phyloP scores from a whole-genome alignment of 768 basidiomycete genomes.

The Russula earlei region DNA sequence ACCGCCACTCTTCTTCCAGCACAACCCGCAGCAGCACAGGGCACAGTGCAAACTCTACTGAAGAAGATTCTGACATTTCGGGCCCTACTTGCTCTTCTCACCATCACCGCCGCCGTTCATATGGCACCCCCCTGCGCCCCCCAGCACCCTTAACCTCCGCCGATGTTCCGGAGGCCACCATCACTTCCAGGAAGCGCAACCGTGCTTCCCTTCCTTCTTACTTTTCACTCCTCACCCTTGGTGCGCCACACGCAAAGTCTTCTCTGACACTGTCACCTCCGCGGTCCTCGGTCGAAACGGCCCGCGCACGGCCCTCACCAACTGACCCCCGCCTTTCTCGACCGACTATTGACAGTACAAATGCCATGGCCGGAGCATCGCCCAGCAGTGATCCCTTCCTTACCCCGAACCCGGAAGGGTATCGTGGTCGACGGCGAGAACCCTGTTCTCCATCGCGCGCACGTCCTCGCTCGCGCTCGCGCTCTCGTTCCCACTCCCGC shows the following conservation, averaged over 20 bases:
- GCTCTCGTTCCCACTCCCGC: constrained; percentile 5
- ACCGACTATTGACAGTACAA: constrained; percentile 8
- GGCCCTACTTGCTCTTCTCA: constrained; percentile 7
- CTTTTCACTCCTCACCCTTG: constrained; percentile 21
- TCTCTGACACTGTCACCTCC: constrained; percentile 14
- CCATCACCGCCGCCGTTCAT: constrained; percentile 9
- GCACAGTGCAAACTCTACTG: constrained; percentile 9
- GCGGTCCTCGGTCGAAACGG: constrained; percentile 16
- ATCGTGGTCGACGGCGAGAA: constrained; percentile 14
- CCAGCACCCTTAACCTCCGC: not conserved
- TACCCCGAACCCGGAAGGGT: not conserved
- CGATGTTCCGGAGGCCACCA: constrained; percentile 5
- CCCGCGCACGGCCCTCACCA: constrained; percentile 12
- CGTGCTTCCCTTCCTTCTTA: constrained; percentile 22
- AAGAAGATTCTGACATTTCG: constrained; percentile 9
- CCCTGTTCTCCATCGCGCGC: constrained; percentile 2
- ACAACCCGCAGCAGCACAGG: constrained; percentile 8
- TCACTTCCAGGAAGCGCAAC: constrained; percentile 12
- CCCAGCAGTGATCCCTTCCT: constrained; percentile 8
- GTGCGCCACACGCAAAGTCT: constrained; percentile 12
- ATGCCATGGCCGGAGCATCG: constrained; percentile 12
- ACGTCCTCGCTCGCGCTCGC: not conserved
- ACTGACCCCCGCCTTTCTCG: constrained; percentile 14
- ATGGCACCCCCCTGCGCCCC: constrained; percentile 4
- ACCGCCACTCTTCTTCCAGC: constrained; percentile 15